Conservation (phyloP, 768 basidiomycete genomes). For the Lentinula raphanica region DNA sequence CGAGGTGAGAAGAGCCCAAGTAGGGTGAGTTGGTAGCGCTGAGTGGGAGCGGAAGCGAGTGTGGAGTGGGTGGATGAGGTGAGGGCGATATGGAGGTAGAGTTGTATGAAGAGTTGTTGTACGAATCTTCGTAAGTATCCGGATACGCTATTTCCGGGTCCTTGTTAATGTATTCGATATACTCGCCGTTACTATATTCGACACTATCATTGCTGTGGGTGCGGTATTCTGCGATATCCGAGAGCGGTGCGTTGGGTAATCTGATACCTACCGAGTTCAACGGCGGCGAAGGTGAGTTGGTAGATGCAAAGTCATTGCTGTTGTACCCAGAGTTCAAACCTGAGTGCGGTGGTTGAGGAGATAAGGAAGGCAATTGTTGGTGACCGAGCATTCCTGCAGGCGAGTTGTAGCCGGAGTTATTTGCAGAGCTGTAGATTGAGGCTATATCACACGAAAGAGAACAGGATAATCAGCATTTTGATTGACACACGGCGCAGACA, state of each 20-base stretch:
- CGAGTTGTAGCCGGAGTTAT: not conserved
- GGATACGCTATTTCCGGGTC: not conserved
- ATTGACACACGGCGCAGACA: not conserved
- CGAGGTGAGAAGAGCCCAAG: not conserved
- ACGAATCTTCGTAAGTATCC: not conserved
- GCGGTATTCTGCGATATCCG: conserved; percentile 53
- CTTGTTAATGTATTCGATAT: too few relatives aligned
- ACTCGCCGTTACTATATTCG: not conserved
- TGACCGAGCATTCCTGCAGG: conserved; percentile 33
- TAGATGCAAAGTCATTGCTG: conserved; percentile 28
- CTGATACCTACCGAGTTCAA: conserved; percentile 69
- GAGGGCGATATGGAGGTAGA: not conserved
- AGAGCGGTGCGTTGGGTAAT: conserved; percentile 66
- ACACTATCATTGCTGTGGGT: not conserved
- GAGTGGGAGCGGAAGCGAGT: not conserved
- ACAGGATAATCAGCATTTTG: not conserved
- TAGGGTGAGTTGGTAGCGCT: not conserved
- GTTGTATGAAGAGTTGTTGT: not conserved
- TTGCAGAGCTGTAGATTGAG: conserved; percentile 49
- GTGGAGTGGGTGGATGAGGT: not conserved
- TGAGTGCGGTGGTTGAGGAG: conserved; percentile 37
- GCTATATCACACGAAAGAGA: conserved; percentile 1
- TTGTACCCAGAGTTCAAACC: conserved; percentile 40
- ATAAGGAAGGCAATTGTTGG: conserved; percentile 63
- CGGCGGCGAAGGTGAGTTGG: conserved; percentile 55